These are phyloP conservation scores for Volvox africanus DNA, from an alignment of 139 green algal genomes.

Conservation along the genomic window DNA sequence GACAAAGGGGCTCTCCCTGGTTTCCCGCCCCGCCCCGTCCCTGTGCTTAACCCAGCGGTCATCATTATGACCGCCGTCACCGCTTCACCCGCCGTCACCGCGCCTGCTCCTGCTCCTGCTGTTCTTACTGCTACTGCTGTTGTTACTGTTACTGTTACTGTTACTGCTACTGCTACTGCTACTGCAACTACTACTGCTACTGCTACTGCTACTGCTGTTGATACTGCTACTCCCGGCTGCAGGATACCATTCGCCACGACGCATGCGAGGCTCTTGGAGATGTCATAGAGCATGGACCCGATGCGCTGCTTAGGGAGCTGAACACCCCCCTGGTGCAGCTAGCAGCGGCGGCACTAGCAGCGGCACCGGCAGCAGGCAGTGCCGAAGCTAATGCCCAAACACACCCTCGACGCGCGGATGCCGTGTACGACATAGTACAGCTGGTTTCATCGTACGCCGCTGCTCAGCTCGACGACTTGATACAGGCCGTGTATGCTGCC, in stretches of 20 bases:
- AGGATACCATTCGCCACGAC: conserved; percentile 12
- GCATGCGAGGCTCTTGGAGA: conserved; percentile 14
- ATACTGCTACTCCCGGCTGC: background rate
- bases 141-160: too few relatives aligned
- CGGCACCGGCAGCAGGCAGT: background rate
- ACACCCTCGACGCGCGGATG: background rate
- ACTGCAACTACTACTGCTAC: background rate
- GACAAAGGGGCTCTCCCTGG: too few relatives aligned
- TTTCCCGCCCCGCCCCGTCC: too few relatives aligned
- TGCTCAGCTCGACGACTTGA: conserved; percentile 23
- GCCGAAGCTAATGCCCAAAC: too few relatives aligned
- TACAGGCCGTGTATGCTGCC: background rate
- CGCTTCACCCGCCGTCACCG: too few relatives aligned
- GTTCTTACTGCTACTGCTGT: too few relatives aligned
- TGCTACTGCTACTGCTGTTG: background rate
- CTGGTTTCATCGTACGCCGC: conserved; percentile 31
- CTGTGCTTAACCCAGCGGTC: too few relatives aligned
- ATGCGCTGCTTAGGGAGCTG: conserved; percentile 32
- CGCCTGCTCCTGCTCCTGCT: too few relatives aligned
- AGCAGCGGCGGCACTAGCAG: conserved; percentile 23
- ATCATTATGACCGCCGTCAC: too few relatives aligned
- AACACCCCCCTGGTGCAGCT: conserved; percentile 13
- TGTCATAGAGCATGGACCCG: conserved; percentile 50
- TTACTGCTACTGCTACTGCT: too few relatives aligned
- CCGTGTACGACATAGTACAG: conserved; percentile 17